Percentiles rank a stretch among this genome's conserved stretches.
phyloP scores from a whole-genome alignment of 1,284 basidiomycete species.

The Melampsora medusae region DNA sequence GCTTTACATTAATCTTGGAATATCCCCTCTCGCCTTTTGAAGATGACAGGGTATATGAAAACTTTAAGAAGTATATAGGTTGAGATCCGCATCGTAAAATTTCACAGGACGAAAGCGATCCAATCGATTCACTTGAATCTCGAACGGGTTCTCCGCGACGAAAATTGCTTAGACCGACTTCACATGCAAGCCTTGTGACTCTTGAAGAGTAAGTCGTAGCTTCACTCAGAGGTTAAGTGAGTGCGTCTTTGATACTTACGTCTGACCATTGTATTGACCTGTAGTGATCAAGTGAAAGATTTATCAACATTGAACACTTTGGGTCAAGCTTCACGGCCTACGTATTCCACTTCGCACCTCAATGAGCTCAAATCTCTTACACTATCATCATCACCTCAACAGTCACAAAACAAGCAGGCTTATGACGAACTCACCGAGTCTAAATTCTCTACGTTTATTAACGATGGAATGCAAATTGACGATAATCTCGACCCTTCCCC shows the following conservation, averaged over 20 bases:
- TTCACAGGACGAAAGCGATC: background rate
- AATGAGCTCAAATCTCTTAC: conserved; percentile 43
- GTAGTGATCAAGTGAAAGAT: background rate
- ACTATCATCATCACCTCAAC: conserved; percentile 6
- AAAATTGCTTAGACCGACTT: conserved; percentile 1
- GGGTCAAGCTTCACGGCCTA: conserved; percentile 30
- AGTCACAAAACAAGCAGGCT: background rate
- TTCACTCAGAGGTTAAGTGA: background rate
- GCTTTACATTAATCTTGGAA: background rate
- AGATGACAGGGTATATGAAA: background rate
- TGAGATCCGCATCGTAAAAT: background rate
- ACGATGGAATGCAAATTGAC: conserved; percentile 20
- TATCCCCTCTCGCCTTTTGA: too few species aligned
- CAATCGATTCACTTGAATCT: background rate
- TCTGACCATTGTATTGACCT: background rate
- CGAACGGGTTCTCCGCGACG: background rate
- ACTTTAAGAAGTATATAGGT: background rate
- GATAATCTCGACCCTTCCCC: conserved; percentile 19
- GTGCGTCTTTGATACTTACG: too few species aligned
- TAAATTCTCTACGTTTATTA: conserved; percentile 13
- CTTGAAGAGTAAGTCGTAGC: background rate
- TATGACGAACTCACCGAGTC: conserved; percentile 25
- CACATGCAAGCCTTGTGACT: background rate
- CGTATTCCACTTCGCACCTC: conserved; percentile 35
- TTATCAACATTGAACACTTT: conserved; percentile 7